Evolutionary conservation across 1,284 basidiomycete genomes (phyloP), one percentile per base, ranked within the genome.

Genomic region (Trametes pubescens): DNA sequence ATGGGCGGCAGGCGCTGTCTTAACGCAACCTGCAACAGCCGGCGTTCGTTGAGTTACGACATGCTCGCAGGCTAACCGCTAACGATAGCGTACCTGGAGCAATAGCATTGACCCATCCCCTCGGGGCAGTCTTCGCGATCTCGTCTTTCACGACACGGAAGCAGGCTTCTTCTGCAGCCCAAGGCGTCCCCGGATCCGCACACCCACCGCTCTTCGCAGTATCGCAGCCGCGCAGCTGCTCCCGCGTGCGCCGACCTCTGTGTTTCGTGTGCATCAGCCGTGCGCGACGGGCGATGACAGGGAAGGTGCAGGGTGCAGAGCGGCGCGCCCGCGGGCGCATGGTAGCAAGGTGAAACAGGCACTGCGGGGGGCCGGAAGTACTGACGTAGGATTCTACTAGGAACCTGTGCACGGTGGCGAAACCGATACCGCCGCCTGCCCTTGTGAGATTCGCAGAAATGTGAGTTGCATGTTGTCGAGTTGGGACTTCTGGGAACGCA

Each of bases 141-240:
- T 93, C 91, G 72, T 92, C 93, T 76, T 93, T 92, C 65, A 93
- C 86, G 78, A 0, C 86, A 85, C 44, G 93, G 29, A 32, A 32
- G 29, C 29, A 32, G 29, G 4, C 4, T 32, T 32, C 29, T 32
- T 8, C 29, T 32, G 29, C 29, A 4, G 29, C 29, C 29, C 29
- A 32, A 32, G 29, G 3, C 29, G 29, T 8, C 29, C 8, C 29
- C 11, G 38, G 21, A 3, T 51, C 40, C 38, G 38, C 2, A 54
- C 16, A 59, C 35, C 47, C 49, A 57, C 51, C 60, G 29, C 53
- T 49, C 40, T 26, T 26, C 29, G 29, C 29, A 32, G 29, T 32
- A n/a, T n/a, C n/a, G n/a, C n/a, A n/a, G n/a, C 29, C 29, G 29
- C 29, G 29, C 29, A 32, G 29, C 29, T 32, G 8, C 29, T 32